Conservation (phyloP, 2,329 filamentous ascomycete species). For the Diplodia intermedia region DNA sequence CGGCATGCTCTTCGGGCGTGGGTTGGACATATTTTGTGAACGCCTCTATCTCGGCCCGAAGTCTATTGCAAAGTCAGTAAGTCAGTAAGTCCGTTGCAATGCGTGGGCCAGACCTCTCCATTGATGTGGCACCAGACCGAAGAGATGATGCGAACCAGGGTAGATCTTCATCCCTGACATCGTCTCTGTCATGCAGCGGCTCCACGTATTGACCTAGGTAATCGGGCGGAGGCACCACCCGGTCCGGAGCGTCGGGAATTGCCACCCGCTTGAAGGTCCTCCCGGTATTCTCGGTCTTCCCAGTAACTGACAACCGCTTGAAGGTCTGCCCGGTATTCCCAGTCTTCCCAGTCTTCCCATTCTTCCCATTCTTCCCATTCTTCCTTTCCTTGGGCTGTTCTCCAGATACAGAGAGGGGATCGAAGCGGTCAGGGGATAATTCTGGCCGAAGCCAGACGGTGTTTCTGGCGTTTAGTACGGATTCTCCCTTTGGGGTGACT, state of each 20-base stretch:
- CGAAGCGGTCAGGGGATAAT: constrained; percentile 9
- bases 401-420: not conserved
- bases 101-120: constrained; percentile 2
- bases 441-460: not conserved
- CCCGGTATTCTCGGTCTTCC: no score
- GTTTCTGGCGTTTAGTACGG: no score
- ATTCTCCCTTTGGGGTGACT: not conserved
- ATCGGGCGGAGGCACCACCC: constrained; percentile 6
- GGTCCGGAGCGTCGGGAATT: not conserved
- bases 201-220: constrained; percentile 17
- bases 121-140: not conserved
- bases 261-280: no score
- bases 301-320: no score
- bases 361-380: no score
- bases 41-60: constrained; percentile 56
- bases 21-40: constrained; percentile 56
- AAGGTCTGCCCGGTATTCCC: no score
- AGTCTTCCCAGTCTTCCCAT: not conserved
- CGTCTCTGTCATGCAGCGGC: not conserved
- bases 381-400: not conserved
- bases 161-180: constrained; percentile 1
- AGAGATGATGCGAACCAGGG: constrained; percentile 23
- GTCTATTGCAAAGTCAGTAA: constrained; percentile 30
- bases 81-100: not conserved
- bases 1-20: constrained; percentile 51